Evolutionary conservation across 2,329 filamentous ascomycete genomes (phyloP).

Genomic region (Stagonosporopsis tanaceti): DNA sequence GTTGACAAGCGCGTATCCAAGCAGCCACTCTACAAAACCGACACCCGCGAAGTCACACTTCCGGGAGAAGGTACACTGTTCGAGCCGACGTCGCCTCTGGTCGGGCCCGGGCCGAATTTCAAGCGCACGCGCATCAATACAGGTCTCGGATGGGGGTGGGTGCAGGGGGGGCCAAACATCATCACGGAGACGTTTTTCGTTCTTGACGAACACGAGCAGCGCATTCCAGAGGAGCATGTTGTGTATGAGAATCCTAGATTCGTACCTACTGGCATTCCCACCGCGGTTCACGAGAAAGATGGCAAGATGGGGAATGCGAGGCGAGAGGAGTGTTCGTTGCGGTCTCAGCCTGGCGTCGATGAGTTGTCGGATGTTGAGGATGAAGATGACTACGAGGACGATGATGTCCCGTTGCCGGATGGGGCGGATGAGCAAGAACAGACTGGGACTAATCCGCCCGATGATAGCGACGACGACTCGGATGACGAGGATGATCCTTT

Average conservation of each 20-base stretch:
- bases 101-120: no score
- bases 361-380: not conserved
- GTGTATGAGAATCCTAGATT: not conserved
- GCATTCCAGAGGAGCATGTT: not conserved
- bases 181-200: not conserved
- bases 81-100: not conserved
- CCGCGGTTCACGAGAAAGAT: not conserved
- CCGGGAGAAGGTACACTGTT: not conserved
- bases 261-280: not conserved
- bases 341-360: not conserved
- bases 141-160: not conserved
- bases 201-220: not conserved
- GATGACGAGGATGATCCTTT: constrained; percentile 23
- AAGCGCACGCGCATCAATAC: not conserved
- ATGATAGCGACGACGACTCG: constrained; percentile 18
- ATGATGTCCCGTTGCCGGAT: not conserved
- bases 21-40: not conserved
- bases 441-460: not conserved
- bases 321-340: not conserved
- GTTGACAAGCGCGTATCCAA: not conserved
- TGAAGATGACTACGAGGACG: not conserved
- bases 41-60: not conserved
- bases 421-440: not conserved
- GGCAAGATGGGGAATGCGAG: not conserved
- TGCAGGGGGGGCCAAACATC: not conserved